These are phyloP conservation scores for Dicorynia guianensis DNA, from an alignment of 306 rosid species.

Conservation along the genomic window DNA sequence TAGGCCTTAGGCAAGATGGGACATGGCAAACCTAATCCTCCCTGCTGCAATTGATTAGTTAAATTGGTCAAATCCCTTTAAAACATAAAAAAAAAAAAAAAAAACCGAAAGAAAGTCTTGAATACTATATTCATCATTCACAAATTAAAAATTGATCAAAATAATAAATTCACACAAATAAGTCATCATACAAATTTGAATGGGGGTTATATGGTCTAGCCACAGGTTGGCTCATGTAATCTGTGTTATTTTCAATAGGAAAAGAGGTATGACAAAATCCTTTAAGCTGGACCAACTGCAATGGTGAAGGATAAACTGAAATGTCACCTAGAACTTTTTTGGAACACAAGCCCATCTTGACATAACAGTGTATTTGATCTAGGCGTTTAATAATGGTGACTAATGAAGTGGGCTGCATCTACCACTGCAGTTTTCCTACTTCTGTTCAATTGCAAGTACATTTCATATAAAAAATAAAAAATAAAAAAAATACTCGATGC, in stretches of 20 bases:
- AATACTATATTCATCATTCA: slow-evolving; percentile 9
- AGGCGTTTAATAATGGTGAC: background rate
- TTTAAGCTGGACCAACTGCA: slow-evolving; percentile 2
- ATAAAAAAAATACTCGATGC: background rate
- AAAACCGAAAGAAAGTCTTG: no score
- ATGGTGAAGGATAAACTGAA: background rate
- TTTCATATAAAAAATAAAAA: no score
- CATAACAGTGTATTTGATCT: background rate
- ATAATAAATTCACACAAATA: background rate
- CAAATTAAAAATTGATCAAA: background rate
- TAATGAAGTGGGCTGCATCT: background rate
- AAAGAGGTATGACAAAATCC: background rate
- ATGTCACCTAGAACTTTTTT: slow-evolving; percentile 2
- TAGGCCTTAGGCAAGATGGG: no score
- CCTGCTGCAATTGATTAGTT: no score
- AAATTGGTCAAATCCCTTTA: background rate
- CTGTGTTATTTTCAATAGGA: no score
- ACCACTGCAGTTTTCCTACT: background rate
- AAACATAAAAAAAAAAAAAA: slow-evolving; percentile 16
- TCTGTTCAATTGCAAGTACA: background rate
- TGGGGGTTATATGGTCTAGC: no score
- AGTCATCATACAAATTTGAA: no score
- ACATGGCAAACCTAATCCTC: no score
- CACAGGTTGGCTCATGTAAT: no score
- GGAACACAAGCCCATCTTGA: slow-evolving; percentile 3